Evolutionary conservation across 2,329 filamentous ascomycete species (phyloP), one percentile per base, ranked within the genome.

Genomic region (Fusarium keratoplasticum): DNA sequence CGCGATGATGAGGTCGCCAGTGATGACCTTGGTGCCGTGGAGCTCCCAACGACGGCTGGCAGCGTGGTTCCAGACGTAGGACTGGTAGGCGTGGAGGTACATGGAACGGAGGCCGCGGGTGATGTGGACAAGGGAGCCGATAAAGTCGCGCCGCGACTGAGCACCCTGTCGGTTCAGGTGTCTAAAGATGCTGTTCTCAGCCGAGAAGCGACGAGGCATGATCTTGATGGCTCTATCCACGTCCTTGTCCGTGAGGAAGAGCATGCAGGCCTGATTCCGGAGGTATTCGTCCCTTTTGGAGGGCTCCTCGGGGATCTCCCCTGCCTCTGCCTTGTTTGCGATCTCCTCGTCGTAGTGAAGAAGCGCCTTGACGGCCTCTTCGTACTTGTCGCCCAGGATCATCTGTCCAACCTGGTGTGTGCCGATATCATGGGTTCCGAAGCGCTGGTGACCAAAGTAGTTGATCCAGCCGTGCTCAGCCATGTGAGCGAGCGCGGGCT

Each of bases 11-110:
- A 99, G 89, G 81, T 99, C 96, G 35, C 96, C 96, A 76, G 93
- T 90, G 16, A 98, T 88, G 18, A 98, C 94, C 64, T 87, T 88
- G 68, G 87, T 83, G 60, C 95, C 95, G 80, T 93, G 93, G 4
- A 90, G 85, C 47, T 91, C 89, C 93, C 95, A 97, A 55, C 96
- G 93, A 76, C 93, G 91, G 74, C 94, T 95, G 2, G 91, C 94
- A 14, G 91, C 94, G 75, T 91, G 90, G 84, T 99, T 99, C 96
- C 96, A 99, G 10, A 99, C 92, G 40, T 95, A 89, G 7, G 94
- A 97, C 82, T 99, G 96, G 83, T 98, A 98, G 6, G 96, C 96
- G 82, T 99, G 96, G 18, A 98, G 92, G 81, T 98, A 99, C 93
- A 99, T 98, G 67, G 95, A 90, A 50, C 95, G 90, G 77, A 98